These are phyloP conservation scores for Poterioochromonas sp. DNA, from an alignment of 352 stramenopile genomes.

Conservation along the genomic window DNA sequence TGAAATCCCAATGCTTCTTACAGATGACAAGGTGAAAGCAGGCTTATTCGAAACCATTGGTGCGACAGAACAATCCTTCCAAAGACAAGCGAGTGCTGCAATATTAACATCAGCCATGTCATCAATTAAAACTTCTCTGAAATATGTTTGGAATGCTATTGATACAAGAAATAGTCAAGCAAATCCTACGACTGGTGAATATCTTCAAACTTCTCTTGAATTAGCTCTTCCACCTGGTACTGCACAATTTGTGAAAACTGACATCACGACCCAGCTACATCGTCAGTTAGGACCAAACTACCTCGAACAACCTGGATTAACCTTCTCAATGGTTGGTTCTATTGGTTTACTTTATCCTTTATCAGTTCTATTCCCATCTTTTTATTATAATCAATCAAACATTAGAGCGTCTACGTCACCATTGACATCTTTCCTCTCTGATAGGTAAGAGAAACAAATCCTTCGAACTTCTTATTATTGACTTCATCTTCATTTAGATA, in stretches of 20 bases:
- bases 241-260: constrained; percentile 7
- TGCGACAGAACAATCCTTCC: too few relatives aligned
- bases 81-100: background rate
- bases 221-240: background rate
- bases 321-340: too few relatives aligned
- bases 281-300: background rate
- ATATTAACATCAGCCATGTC: background rate
- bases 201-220: background rate
- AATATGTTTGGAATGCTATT: background rate
- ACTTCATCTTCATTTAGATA: too few relatives aligned
- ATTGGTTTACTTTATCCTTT: background rate
- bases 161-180: background rate
- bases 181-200: background rate
- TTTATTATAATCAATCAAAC: too few relatives aligned
- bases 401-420: too few relatives aligned
- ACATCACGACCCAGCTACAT: background rate
- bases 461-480: too few relatives aligned
- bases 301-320: background rate
- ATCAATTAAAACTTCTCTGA: background rate
- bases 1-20: too few relatives aligned
- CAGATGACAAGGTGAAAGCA: too few relatives aligned
- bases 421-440: too few relatives aligned
- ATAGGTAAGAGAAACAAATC: too few relatives aligned
- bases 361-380: background rate
- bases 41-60: too few relatives aligned